phyloP scores from a whole-genome alignment of 2,329 filamentous ascomycete species.

The Seiridium unicorne region DNA sequence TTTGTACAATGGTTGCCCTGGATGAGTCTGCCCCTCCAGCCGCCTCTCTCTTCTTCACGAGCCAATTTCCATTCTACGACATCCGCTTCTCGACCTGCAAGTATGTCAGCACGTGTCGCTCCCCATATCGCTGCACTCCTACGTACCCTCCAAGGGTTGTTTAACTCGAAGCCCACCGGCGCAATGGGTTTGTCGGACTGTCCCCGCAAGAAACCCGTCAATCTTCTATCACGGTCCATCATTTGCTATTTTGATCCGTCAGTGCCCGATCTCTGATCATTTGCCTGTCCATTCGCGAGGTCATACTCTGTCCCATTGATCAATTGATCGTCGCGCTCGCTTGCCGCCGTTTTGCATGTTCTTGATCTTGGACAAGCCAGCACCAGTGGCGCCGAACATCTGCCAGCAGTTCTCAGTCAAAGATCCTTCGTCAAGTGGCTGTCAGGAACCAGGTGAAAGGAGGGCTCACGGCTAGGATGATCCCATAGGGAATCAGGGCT shows the following conservation, averaged over 20 bases:
- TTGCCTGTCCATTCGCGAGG: neutral
- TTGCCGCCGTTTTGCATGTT: conserved; percentile 61
- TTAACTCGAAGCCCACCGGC: conserved; percentile 59
- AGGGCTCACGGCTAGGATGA: conserved; percentile 57
- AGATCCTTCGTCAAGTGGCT: neutral
- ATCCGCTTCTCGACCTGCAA: conserved; percentile 51
- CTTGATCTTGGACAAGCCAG: conserved; percentile 55
- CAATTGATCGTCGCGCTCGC: conserved; percentile 57
- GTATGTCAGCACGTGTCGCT: conserved; percentile 15
- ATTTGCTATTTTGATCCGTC: conserved; percentile 36
- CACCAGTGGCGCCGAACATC: conserved; percentile 64
- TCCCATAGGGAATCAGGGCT: conserved; percentile 62
- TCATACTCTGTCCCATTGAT: conserved; percentile 62
- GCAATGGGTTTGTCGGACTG: conserved; percentile 55
- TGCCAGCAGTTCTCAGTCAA: conserved; percentile 29
- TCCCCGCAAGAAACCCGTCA: conserved; percentile 58
- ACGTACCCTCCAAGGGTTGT: conserved; percentile 63
- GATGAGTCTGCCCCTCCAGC: neutral
- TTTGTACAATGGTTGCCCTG: conserved; percentile 9
- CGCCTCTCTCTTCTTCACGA: conserved; percentile 6
- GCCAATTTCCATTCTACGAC: conserved; percentile 29
- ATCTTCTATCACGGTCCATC: conserved; percentile 63
- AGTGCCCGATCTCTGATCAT: no score
- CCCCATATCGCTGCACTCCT: conserved; percentile 1
- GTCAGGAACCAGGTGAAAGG: neutral